Base-by-base conservation (phyloP, 768 basidiomycete species). In the Mycena maculata region DNA sequence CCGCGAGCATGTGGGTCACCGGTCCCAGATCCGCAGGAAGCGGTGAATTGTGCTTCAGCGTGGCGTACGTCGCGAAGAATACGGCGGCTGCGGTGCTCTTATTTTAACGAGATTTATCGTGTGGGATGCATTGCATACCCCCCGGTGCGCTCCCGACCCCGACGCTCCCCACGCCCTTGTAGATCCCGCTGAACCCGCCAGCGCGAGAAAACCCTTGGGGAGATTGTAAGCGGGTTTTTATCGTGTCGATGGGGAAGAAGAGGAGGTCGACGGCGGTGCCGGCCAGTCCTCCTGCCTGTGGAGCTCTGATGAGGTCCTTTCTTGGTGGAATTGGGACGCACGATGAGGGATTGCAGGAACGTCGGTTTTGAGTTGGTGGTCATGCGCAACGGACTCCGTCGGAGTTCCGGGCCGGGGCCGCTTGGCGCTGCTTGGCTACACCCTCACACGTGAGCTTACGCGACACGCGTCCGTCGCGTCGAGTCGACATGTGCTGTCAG, bases 21-120 rank as follows among this genome's bases (percentile, higher is more conserved):
- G 95, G 91, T 1, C 86, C 83, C 30, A 95, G 83, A 41, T 88
- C 78, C 1, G 85, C 82, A 0, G 87, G 80, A 3, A 90, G 73
- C 0, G 95, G 93, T 0, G 95, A 76, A n/a, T 76, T 79, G 59
- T 86, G 85, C 78, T 99, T 99, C 72, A 96, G 83, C 8, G 88
- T 87, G 74, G 99, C 96, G 76, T 99, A 99, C 0, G 91, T 93
- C 22, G 93, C 92, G 78, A 99, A 99, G 84, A 99, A 99, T 0
- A 88, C 88, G 6, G 96, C 96, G 63, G 98, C 98, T 99, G 73
- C 16, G 6, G 20, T 18, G 16, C 4, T 9, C 9, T n/a, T 3
- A 20, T 25, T 49, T 65, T 23, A 65, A 49, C 22, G 30, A 49
- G 2, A 10, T 25, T 15, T 7, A 4, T 2, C 5, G 15, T 5